Evolutionary conservation across 2,329 filamentous ascomycete species (phyloP).

Genomic region (Lasiodiplodia gonubiensis): DNA sequence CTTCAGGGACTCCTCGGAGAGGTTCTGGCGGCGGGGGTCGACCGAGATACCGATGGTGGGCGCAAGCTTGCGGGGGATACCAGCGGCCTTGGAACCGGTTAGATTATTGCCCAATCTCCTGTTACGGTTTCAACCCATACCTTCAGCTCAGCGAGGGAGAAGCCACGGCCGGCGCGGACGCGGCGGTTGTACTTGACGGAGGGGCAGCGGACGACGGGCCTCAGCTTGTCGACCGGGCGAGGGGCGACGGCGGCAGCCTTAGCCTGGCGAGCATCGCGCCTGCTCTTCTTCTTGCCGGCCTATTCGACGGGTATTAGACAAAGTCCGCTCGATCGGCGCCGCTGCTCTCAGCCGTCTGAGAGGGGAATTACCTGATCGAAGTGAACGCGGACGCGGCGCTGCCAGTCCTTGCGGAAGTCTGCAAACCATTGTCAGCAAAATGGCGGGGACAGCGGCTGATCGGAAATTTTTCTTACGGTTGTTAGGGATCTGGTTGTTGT

Average conservation of each 20-base stretch:
- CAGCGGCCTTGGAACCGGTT: conserved; percentile 72
- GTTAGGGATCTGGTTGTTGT: conserved; percentile 98
- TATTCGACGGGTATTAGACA: conserved; percentile 54
- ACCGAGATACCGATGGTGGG: conserved; percentile 96
- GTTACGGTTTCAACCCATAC: conserved; percentile 58
- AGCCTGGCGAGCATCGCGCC: conserved; percentile 86
- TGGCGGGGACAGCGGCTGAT: no score
- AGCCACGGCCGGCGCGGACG: conserved; percentile 94
- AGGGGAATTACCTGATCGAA: conserved; percentile 94
- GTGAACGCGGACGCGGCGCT: conserved; percentile 97
- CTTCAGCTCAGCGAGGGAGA: conserved; percentile 98
- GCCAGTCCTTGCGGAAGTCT: conserved; percentile 99
- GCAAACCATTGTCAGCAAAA: conserved; percentile 42
- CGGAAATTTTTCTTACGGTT: conserved; percentile 62
- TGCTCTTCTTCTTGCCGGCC: conserved; percentile 94
- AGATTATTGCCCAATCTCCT: not conserved
- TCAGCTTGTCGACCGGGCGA: conserved; percentile 95
- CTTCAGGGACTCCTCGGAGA: conserved; percentile 92
- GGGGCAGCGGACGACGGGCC: conserved; percentile 96
- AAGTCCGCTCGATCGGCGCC: conserved; percentile 49
- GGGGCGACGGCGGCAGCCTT: conserved; percentile 97
- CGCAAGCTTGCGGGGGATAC: conserved; percentile 91
- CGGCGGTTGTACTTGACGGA: conserved; percentile 99
- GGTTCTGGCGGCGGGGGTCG: conserved; percentile 95
- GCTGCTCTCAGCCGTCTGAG: conserved; percentile 56